Conservation (phyloP, 768 basidiomycete genomes). For the Calocybe gangraenosa region DNA sequence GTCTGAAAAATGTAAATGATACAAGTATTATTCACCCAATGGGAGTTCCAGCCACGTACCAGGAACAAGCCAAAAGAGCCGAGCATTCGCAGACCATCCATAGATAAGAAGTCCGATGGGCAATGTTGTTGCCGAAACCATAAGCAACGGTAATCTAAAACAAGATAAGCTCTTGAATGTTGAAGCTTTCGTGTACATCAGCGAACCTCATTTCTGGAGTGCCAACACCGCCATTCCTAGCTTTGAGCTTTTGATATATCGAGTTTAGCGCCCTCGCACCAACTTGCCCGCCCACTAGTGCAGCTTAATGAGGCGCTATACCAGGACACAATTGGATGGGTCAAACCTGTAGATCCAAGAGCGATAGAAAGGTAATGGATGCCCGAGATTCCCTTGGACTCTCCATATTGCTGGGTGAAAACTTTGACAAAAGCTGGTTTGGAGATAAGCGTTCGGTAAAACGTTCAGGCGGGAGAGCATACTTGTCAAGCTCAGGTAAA, state of each 20-base stretch:
- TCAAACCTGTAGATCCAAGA: conserved; percentile 43
- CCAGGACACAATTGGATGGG: conserved; percentile 19
- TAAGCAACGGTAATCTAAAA: conserved; percentile 29
- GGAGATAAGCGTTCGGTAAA: conserved; percentile 5
- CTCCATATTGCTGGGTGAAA: conserved; percentile 42
- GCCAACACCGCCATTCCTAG: conserved; percentile 46
- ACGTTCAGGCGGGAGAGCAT: conserved; percentile 14
- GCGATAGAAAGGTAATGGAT: conserved; percentile 63
- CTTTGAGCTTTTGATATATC: conserved; percentile 41
- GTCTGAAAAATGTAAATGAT: conserved; percentile 6
- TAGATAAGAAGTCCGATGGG: conserved; percentile 60
- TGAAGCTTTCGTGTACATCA: neutral
- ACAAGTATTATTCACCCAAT: neutral
- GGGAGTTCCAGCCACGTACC: conserved; percentile 28
- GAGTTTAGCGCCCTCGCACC: conserved; percentile 42
- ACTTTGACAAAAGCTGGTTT: conserved; percentile 51
- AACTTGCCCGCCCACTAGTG: conserved; percentile 32
- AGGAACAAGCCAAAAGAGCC: conserved; percentile 54
- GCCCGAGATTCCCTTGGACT: conserved; percentile 49
- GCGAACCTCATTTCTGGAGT: conserved; percentile 48
- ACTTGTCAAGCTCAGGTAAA: conserved; percentile 39
- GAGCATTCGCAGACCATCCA: conserved; percentile 54
- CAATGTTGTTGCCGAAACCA: conserved; percentile 47
- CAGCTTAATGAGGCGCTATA: neutral
- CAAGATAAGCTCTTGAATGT: neutral